phyloP scores from a whole-genome alignment of 2,329 filamentous ascomycete genomes.

The Cryphonectria nitschkei region DNA sequence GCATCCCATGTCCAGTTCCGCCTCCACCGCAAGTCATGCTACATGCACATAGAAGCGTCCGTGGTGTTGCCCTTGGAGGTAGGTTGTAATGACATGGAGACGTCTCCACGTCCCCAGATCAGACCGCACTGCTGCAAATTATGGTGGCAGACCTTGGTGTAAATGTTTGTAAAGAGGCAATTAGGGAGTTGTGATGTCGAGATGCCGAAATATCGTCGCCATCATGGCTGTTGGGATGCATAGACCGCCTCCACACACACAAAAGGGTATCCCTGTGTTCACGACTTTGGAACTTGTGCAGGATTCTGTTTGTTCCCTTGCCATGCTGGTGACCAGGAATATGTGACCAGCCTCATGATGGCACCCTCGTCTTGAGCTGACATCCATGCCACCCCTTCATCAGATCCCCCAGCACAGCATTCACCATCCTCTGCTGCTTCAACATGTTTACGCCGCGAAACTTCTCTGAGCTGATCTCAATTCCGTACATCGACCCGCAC shows the following conservation, averaged over 20 bases:
- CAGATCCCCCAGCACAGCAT: conserved; percentile 72
- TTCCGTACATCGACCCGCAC: conserved; percentile 86
- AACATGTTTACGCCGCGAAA: conserved; percentile 75
- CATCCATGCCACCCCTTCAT: conserved; percentile 84
- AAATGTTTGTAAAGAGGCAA: background rate
- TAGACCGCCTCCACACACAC: background rate
- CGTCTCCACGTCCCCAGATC: background rate
- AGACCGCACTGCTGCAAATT: background rate
- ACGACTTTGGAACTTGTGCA: background rate
- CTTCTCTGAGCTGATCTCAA: conserved; percentile 72
- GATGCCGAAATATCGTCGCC: background rate
- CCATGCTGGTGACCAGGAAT: background rate
- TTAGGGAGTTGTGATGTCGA: background rate
- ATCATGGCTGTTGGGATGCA: background rate
- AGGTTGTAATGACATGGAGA: background rate
- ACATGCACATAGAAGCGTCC: background rate
- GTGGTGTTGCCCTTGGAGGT: background rate
- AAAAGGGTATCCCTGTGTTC: background rate
- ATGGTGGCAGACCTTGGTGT: background rate
- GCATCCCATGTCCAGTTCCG: background rate
- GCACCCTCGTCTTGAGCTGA: conserved; percentile 72
- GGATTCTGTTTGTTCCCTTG: too few species aligned
- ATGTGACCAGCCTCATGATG: conserved; percentile 35
- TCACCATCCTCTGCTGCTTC: conserved; percentile 83
- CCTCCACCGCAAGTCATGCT: background rate